These are phyloP conservation scores for Ceratobasidium sp. DNA, from an alignment of 1,284 basidiomycete species.

Conservation along the genomic window DNA sequence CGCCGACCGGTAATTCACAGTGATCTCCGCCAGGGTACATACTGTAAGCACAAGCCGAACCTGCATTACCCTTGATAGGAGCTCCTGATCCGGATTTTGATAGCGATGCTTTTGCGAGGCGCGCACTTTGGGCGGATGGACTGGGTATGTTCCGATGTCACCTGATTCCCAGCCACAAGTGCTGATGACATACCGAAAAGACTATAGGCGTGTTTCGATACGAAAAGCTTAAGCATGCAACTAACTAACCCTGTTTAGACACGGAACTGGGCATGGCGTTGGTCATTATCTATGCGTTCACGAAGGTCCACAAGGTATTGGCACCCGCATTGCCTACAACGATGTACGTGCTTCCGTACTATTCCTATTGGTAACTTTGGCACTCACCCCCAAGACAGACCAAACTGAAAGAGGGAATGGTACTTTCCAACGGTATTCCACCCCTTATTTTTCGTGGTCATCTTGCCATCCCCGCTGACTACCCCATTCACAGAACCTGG, in stretches of 20 bases:
- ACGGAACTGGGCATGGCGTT: slow-evolving; percentile 93
- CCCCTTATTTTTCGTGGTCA: slow-evolving; percentile 31
- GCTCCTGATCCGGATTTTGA: slow-evolving; percentile 40
- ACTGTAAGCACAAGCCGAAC: slow-evolving; percentile 57
- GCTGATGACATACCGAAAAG: slow-evolving; percentile 44
- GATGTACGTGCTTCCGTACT: slow-evolving; percentile 47
- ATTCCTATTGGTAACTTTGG: background rate
- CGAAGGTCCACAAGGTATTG: slow-evolving; percentile 90
- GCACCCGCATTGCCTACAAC: slow-evolving; percentile 67
- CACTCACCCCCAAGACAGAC: slow-evolving; percentile 48
- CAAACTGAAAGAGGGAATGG: slow-evolving; percentile 81
- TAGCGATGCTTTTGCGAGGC: slow-evolving; percentile 84
- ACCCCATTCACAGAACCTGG: slow-evolving; percentile 74
- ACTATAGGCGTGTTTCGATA: slow-evolving; percentile 53
- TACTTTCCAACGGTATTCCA: slow-evolving; percentile 82
- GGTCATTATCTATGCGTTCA: slow-evolving; percentile 93
- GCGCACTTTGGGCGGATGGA: slow-evolving; percentile 89
- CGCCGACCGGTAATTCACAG: background rate
- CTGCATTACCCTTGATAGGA: too few relatives aligned
- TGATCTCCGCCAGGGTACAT: slow-evolving; percentile 56
- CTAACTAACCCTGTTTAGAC: slow-evolving; percentile 54
- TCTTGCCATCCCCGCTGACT: background rate
- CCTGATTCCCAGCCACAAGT: background rate
- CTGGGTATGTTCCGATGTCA: slow-evolving; percentile 65
- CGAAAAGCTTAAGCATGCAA: slow-evolving; percentile 1